Base-by-base conservation (phyloP, 345 rosid genomes). In the Syzygium aqueum region DNA sequence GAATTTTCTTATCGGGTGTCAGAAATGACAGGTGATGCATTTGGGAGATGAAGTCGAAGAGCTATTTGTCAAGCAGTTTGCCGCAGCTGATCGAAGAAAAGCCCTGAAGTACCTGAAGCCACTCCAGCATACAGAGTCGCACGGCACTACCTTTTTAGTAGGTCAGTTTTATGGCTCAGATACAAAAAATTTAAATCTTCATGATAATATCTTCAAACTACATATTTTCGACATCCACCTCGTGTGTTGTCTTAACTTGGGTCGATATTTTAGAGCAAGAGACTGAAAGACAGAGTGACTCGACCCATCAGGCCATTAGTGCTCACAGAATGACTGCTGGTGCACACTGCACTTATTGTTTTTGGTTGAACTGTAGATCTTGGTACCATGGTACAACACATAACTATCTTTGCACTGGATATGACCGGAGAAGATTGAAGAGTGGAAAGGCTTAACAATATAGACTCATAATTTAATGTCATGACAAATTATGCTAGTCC, bases 11-110 rank as follows among this genome's bases (percentile, higher is more conserved):
- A 83, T 88, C 33, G 51, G 50, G 91, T 91, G 85, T 90, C 28
- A 61, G 84, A 92, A 89, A 93, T 93, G 91, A 89, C 99, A 98
- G 99, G 99, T 92, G 61, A 90, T 92, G 88, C 95, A 93, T 77
- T 92, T 98, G 89, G 91, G 93, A 43, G 99, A 98, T 53, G 97
- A 96, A 91, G 98, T 96, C 87, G 98, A 98, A 92, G 95, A 94
- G 88, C 90, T 94, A 86, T 98, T 98, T 89, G 54, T 93, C 89
- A 93, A 95, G 91, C 94, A 96, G 91, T 96, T 98, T 57, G 95
- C 96, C 19, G 91, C 90, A 87, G 99, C 94, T 16, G 97, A 98
- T 92, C 89, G 91, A 54, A 94, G 94, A 92, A 96, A 94, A 90
- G 99, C 95, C 15, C 92, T 94, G 94, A 98, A 93, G 90, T 98